Evolutionary conservation across 169 alveolate species (phyloP).

Genomic region (Plasmodium fragile): DNA sequence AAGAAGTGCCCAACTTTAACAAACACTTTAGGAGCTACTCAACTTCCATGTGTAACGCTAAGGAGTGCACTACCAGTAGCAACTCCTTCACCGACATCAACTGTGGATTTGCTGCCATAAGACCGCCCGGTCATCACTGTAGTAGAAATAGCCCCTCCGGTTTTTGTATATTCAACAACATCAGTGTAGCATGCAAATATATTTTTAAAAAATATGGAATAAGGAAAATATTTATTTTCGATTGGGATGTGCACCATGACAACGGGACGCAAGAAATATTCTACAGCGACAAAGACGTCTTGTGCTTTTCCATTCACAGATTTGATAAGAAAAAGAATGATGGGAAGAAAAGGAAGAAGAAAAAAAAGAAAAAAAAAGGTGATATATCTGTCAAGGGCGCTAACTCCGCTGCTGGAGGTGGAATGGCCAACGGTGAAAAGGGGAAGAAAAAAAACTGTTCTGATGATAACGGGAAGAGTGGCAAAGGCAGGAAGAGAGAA

Average conservation of each 20-base stretch:
- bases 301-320: constrained; percentile 83
- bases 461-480: not conserved
- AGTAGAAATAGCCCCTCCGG: constrained; percentile 86
- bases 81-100: constrained; percentile 22
- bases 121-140: constrained; percentile 88
- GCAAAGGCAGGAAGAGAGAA: not conserved
- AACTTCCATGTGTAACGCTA: constrained; percentile 37
- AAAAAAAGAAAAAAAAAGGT: not conserved
- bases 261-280: constrained; percentile 96
- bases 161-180: constrained; percentile 94
- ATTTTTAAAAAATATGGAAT: constrained; percentile 87
- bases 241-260: constrained; percentile 97
- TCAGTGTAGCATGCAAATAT: constrained; percentile 94
- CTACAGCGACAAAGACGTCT: constrained; percentile 76
- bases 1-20: not conserved
- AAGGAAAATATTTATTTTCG: constrained; percentile 93
- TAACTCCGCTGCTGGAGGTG: not conserved
- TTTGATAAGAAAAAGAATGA: constrained; percentile 69
- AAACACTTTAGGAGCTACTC: constrained; percentile 47
- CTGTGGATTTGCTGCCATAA: constrained; percentile 84
- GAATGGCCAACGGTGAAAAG: not conserved
- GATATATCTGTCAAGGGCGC: not conserved
- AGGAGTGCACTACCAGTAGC: not conserved
- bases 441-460: not conserved
- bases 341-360: not conserved